Evolutionary conservation across 768 basidiomycete species (phyloP).

Genomic region (Strobilomyces confusus): DNA sequence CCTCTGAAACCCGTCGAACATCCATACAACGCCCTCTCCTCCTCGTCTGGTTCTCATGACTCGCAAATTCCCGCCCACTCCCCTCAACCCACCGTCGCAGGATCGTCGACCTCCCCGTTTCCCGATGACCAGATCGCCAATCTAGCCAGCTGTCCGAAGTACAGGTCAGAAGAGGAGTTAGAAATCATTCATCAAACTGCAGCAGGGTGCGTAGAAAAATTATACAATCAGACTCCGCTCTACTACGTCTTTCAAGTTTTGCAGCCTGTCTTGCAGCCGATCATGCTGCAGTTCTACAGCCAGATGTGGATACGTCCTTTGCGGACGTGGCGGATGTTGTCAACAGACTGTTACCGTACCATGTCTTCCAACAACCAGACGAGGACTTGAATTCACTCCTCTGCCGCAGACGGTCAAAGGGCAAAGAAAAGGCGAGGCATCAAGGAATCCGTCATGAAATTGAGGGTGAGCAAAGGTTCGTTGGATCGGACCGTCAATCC

Average conservation of each 20-base stretch:
- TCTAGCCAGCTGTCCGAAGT: conserved; percentile 28
- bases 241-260: conserved; percentile 40
- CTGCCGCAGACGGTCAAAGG: conserved; percentile 38
- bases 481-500: neutral
- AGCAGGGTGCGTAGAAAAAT: conserved; percentile 41
- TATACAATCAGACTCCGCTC: conserved; percentile 6
- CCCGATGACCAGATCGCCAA: conserved; percentile 26
- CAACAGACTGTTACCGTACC: conserved; percentile 73
- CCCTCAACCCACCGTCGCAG: conserved; percentile 14
- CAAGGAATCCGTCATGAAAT: conserved; percentile 46
- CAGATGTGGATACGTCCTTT: conserved; percentile 72
- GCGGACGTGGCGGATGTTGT: conserved; percentile 57
- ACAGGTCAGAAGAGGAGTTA: conserved; percentile 48
- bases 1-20: conserved; percentile 17
- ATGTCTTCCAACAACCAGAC: conserved; percentile 70
- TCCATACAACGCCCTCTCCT: neutral
- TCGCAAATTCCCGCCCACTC: conserved; percentile 6
- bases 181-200: conserved; percentile 43
- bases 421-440: conserved; percentile 57
- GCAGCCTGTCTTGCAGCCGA: conserved; percentile 55
- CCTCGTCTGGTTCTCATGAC: neutral
- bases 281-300: conserved; percentile 55
- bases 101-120: conserved; percentile 23
- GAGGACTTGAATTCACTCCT: conserved; percentile 50
- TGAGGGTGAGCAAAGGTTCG: conserved; percentile 39